These are phyloP conservation scores for Arthonia radiata DNA, from an alignment of 495 filamentous ascomycete species.

Conservation along the genomic window DNA sequence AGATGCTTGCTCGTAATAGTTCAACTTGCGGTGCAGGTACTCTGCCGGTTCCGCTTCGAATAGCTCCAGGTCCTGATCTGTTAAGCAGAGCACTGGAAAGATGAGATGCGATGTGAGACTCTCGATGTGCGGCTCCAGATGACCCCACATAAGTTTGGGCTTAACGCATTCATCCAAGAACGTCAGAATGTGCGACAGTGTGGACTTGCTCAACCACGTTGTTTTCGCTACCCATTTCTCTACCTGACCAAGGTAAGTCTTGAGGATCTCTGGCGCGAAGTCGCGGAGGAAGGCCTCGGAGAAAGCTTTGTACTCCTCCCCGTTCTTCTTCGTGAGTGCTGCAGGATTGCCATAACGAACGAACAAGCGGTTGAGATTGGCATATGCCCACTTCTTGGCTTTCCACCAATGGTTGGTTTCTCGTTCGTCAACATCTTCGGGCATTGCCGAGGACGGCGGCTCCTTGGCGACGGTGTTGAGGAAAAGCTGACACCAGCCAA, in stretches of 20 bases:
- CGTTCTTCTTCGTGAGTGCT: slow-evolving; percentile 37
- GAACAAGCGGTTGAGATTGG: slow-evolving; percentile 85
- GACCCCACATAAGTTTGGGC: slow-evolving; percentile 86
- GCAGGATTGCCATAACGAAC: slow-evolving; percentile 76
- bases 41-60: slow-evolving; percentile 87
- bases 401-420: slow-evolving; percentile 98
- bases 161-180: slow-evolving; percentile 95
- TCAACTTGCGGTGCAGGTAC: slow-evolving; percentile 87
- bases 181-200: slow-evolving; percentile 69
- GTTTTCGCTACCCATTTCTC: slow-evolving; percentile 91
- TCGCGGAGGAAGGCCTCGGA: slow-evolving; percentile 74
- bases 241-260: slow-evolving; percentile 73
- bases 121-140: slow-evolving; percentile 78
- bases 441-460: slow-evolving; percentile 50
- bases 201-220: slow-evolving; percentile 84
- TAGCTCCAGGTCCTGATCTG: slow-evolving; percentile 76
- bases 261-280: slow-evolving; percentile 86
- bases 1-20: slow-evolving; percentile 93
- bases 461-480: slow-evolving; percentile 68
- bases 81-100: slow-evolving; percentile 84
- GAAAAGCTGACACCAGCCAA: slow-evolving; percentile 90
- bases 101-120: slow-evolving; percentile 79
- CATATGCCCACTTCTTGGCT: slow-evolving; percentile 98
- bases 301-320: slow-evolving; percentile 46
- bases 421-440: slow-evolving; percentile 62